Percentiles rank a stretch among this genome's conserved stretches.
These are phyloP conservation scores for Gossypium arboreum DNA, from an alignment of 345 rosid genomes.

Conservation along the genomic window DNA sequence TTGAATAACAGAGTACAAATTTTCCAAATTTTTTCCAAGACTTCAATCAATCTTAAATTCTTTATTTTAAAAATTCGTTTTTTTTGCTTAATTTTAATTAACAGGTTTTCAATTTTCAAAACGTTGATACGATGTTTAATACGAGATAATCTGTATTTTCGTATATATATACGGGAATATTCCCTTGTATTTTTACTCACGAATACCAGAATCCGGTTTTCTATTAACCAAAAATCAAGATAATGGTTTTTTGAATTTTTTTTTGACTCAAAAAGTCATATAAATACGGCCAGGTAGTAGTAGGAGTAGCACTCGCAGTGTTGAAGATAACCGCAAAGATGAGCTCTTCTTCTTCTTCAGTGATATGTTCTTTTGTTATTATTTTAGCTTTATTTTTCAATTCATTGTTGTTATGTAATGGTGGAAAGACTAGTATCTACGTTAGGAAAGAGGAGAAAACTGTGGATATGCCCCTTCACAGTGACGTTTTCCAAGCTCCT, in stretches of 20 bases:
- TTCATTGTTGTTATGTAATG: not conserved
- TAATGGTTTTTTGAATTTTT: not conserved
- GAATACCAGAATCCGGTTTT: not conserved
- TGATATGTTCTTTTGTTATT: not conserved
- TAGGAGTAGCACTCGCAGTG: too few relatives aligned
- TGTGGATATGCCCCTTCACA: conserved; percentile 32
- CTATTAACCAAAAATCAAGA: not conserved
- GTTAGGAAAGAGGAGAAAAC: not conserved
- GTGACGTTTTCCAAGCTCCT: conserved; percentile 52
- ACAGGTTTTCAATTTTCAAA: too few relatives aligned
- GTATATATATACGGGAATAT: not conserved
- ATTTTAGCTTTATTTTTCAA: not conserved
- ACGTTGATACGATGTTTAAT: too few relatives aligned
- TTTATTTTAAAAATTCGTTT: too few relatives aligned
- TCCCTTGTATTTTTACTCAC: not conserved
- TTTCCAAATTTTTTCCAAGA: too few relatives aligned
- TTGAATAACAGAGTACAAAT: too few relatives aligned
- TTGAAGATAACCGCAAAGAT: conserved; percentile 9
- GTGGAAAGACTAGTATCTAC: not conserved
- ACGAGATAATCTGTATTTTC: too few relatives aligned
- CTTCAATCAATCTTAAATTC: too few relatives aligned
- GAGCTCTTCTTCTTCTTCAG: conserved; percentile 23
- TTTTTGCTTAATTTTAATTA: too few relatives aligned
- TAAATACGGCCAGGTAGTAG: too few relatives aligned
- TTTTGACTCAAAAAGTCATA: too few relatives aligned